These are phyloP conservation scores for Suillus weaverae DNA, from an alignment of 768 basidiomycete genomes.

Conservation along the genomic window DNA sequence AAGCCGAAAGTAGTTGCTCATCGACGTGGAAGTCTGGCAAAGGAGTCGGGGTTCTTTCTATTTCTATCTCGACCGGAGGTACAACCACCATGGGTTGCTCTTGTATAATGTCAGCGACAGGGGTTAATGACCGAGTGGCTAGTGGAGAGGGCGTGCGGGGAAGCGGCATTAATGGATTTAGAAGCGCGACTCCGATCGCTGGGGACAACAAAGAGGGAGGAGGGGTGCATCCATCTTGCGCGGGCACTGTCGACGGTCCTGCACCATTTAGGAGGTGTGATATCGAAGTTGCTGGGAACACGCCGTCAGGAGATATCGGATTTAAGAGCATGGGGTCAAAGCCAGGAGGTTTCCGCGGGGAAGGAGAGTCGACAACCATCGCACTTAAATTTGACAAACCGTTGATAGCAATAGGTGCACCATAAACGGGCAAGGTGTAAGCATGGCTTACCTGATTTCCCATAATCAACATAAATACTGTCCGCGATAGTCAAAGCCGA, in stretches of 20 bases:
- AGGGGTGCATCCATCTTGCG: background rate
- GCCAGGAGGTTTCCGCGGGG: constrained; percentile 24
- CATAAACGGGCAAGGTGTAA: constrained; percentile 1
- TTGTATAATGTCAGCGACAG: constrained; percentile 10
- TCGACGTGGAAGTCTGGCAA: constrained; percentile 78
- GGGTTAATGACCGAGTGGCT: background rate
- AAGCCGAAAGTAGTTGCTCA: constrained; percentile 43
- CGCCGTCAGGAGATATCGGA: constrained; percentile 40
- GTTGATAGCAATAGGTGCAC: background rate
- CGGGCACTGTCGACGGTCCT: background rate
- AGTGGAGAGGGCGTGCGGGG: background rate
- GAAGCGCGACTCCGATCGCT: background rate
- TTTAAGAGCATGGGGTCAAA: constrained; percentile 51
- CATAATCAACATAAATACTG: no score
- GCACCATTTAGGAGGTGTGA: constrained; percentile 27
- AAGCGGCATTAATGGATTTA: background rate
- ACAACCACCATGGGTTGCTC: constrained; percentile 21
- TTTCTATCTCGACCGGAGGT: constrained; percentile 43
- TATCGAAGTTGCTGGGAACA: constrained; percentile 24
- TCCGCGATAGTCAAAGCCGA: no score
- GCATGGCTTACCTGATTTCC: no score
- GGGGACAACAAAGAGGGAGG: background rate
- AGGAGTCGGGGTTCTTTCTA: constrained; percentile 66
- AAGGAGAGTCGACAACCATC: constrained; percentile 41
- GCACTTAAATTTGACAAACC: constrained; percentile 17